Evolutionary conservation across 2,329 filamentous ascomycete species (phyloP), one percentile per base, ranked within the genome.

Genomic region (Neonectria coccinea): DNA sequence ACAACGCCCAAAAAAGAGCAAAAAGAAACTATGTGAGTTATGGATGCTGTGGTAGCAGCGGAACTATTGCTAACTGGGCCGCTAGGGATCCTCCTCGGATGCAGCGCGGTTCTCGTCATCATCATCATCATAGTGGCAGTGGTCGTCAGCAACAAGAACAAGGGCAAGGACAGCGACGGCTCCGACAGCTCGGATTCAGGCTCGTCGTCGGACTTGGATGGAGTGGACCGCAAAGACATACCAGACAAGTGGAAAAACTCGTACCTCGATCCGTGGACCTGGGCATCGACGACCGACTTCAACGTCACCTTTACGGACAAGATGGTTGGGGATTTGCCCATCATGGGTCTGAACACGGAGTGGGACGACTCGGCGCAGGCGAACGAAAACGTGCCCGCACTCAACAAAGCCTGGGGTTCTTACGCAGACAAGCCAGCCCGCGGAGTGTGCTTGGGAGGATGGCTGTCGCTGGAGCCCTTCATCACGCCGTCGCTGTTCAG

Each of bases 401-500:
- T 99, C 7, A 86, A 93, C 70, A 84, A 94, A 65, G 74, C 84
- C 1, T 97, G 95, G 86, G 89, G 89, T 7, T 82, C 90, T 2
- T 99, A 98, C 73, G 87, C 89, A 2, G 88, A 87, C 22, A 89
- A 85, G 59, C 94, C 94, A 2, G 93, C 97, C 25, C 89, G 95
- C 7, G 96, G 96, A 1, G 93, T 98, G 39, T 98, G 97, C 73
- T 77, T 98, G 1, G 96, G 96, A 55, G 96, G 96, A 12, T 99
- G 96, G 96, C 86, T 99, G 2, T 92, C 91, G 3, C 82, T 99
- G 12, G 96, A 99, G 75, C 96, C 96, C 0, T 97, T 97, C 77
- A 98, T 99, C 76, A 95, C 93, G 4, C 96, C 96, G 0, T 97
- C 94, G 0, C 85, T 97, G 27, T 99, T 99, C 80, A 81, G 88